Conservation (phyloP, 2,329 filamentous ascomycete species). For the Pseudogymnoascus sp. region DNA sequence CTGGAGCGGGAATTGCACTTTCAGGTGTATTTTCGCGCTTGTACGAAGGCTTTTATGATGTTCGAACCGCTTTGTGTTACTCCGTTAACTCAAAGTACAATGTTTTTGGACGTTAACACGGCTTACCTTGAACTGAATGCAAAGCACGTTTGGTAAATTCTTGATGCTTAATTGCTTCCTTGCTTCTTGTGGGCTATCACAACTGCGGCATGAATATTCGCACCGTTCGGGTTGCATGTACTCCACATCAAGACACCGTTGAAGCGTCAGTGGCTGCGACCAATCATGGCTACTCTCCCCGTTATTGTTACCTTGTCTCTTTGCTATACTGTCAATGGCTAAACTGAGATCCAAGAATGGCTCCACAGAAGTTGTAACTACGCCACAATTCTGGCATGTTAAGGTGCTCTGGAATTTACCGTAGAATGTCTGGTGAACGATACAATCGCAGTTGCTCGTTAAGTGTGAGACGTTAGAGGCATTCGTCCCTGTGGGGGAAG, state of each 20-base stretch:
- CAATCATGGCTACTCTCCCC: constrained; percentile 40
- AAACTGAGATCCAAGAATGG: constrained; percentile 88
- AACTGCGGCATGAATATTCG: constrained; percentile 81
- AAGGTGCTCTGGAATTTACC: constrained; percentile 87
- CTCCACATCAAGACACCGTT: constrained; percentile 74
- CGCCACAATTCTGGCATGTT: constrained; percentile 81
- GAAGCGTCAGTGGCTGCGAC: constrained; percentile 47
- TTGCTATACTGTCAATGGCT: constrained; percentile 66
- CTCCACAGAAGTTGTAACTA: constrained; percentile 74
- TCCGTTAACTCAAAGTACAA: background rate
- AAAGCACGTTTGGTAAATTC: constrained; percentile 78
- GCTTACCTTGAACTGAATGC: constrained; percentile 82
- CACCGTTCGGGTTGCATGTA: constrained; percentile 84
- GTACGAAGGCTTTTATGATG: constrained; percentile 62
- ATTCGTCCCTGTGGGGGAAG: constrained; percentile 39
- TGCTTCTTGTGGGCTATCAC: constrained; percentile 69
- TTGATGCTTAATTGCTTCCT: constrained; percentile 80
- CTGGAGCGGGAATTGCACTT: constrained; percentile 76
- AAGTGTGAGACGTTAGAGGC: constrained; percentile 12
- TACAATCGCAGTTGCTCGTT: constrained; percentile 62
- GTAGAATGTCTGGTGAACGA: constrained; percentile 91
- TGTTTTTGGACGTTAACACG: background rate
- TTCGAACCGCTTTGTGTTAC: constrained; percentile 55
- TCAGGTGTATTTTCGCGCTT: constrained; percentile 81
- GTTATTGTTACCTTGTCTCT: constrained; percentile 23